phyloP scores from a whole-genome alignment of 176 grass and related monocot species.

The Triticum dicoccoides region DNA sequence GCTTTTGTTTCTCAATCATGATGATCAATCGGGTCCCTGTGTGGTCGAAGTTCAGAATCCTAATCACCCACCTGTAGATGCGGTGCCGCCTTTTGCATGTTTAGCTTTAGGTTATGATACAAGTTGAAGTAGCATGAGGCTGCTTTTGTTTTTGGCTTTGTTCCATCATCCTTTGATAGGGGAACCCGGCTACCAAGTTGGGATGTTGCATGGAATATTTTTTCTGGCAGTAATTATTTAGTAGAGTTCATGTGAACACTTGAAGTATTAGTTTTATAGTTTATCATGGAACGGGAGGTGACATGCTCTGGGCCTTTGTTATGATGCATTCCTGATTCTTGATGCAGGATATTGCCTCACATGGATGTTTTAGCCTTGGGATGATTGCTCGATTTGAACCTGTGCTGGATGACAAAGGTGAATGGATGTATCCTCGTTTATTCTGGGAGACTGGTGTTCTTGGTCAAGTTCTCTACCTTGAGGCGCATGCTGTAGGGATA shows the following conservation, averaged over 20 bases:
- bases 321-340: constrained; percentile 8
- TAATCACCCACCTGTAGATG: not conserved
- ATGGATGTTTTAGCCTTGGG: constrained; percentile 95
- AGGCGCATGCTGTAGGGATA: constrained; percentile 92
- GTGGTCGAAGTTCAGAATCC: not conserved
- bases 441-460: constrained; percentile 95
- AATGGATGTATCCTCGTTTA: constrained; percentile 96
- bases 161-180: not conserved
- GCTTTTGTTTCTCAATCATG: not conserved
- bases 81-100: not conserved
- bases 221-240: not conserved
- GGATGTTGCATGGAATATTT: not conserved
- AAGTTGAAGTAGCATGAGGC: not conserved
- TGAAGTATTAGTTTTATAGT: not conserved
- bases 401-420: constrained; percentile 63
- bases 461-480: constrained; percentile 92
- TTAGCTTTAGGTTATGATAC: not conserved
- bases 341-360: constrained; percentile 87
- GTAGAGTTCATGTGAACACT: not conserved
- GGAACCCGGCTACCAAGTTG: not conserved
- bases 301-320: not conserved
- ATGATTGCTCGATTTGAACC: constrained; percentile 86
- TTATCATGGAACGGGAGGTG: not conserved
- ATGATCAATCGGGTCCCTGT: not conserved
- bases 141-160: not conserved